phyloP scores from a whole-genome alignment of 2,329 filamentous ascomycete genomes.

The Exophiala oligosperma region DNA sequence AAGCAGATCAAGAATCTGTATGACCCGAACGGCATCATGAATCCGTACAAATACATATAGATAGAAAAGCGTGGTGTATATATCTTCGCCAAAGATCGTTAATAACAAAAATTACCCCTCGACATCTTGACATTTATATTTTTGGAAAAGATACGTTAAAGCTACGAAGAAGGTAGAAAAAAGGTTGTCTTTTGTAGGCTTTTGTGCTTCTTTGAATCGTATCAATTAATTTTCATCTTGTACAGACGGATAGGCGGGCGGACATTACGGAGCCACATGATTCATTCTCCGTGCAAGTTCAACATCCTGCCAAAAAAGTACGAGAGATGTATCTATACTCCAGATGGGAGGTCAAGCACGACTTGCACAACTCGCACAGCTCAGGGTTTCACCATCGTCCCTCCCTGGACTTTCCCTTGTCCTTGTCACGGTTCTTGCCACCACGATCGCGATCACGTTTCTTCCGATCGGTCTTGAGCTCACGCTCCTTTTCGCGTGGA shows the following conservation, averaged over 20 bases:
- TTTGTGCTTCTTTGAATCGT: too few relatives aligned
- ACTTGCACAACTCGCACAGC: background rate
- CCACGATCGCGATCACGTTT: slow-evolving; percentile 39
- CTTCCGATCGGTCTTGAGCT: slow-evolving; percentile 53
- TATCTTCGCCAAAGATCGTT: slow-evolving; percentile 41
- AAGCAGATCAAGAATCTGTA: slow-evolving; percentile 91
- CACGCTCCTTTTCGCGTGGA: slow-evolving; percentile 67
- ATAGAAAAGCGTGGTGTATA: slow-evolving; percentile 20
- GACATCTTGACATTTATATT: too few relatives aligned
- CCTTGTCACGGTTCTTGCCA: slow-evolving; percentile 30
- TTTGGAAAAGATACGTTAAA: background rate
- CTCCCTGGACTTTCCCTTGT: slow-evolving; percentile 31
- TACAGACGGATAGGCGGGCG: too few relatives aligned
- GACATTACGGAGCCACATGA: too few relatives aligned
- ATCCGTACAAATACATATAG: slow-evolving; percentile 91
- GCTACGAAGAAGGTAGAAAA: too few relatives aligned
- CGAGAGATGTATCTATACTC: background rate
- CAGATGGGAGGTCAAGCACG: slow-evolving; percentile 1
- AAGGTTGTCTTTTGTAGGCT: too few relatives aligned
- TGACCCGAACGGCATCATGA: slow-evolving; percentile 98
- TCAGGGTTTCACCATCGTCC: background rate
- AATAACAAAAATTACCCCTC: slow-evolving; percentile 31
- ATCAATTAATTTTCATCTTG: too few relatives aligned
- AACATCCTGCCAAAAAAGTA: slow-evolving; percentile 26
- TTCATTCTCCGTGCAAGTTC: slow-evolving; percentile 1